Conservation (phyloP, 331 rosid species). For the Cucumis variabilis region DNA sequence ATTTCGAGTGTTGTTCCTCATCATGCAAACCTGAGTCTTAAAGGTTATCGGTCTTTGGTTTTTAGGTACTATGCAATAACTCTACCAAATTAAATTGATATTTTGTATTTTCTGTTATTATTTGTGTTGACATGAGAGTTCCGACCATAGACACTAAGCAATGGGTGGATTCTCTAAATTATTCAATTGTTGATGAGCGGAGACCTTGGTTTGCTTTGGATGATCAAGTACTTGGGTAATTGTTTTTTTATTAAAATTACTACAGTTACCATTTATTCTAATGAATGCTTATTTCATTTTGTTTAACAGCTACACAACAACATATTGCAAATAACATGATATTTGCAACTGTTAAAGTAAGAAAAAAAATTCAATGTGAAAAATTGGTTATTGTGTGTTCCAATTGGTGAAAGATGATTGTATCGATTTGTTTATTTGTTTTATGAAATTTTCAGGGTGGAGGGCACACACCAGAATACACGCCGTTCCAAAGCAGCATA, state of each 20-base stretch:
- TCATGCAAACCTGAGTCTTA: conserved; percentile 28
- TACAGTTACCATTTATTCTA: not conserved
- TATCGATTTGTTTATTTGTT: too few species aligned
- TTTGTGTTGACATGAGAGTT: not conserved
- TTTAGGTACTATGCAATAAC: not conserved
- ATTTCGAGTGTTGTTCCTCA: not conserved
- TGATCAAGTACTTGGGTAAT: conserved; percentile 46
- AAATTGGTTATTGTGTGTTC: too few species aligned
- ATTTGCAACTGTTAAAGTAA: conserved; percentile 41
- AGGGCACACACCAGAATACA: too few species aligned
- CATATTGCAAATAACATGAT: conserved; percentile 38
- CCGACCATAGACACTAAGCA: not conserved
- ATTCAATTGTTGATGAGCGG: conserved; percentile 31
- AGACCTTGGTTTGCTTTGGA: conserved; percentile 35
- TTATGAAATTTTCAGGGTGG: too few species aligned
- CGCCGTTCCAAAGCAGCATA: too few species aligned
- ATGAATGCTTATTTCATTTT: not conserved
- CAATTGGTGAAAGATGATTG: too few species aligned
- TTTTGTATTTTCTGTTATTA: too few species aligned
- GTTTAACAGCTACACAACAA: conserved; percentile 33
- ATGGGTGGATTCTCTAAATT: conserved; percentile 19
- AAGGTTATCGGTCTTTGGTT: conserved; percentile 35
- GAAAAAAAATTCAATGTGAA: too few species aligned
- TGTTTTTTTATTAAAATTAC: not conserved
- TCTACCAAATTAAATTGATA: not conserved